Evolutionary conservation across 306 rosid genomes (phyloP), one percentile per base, ranked within the genome.

Genomic region (Cucumis hystrix): DNA sequence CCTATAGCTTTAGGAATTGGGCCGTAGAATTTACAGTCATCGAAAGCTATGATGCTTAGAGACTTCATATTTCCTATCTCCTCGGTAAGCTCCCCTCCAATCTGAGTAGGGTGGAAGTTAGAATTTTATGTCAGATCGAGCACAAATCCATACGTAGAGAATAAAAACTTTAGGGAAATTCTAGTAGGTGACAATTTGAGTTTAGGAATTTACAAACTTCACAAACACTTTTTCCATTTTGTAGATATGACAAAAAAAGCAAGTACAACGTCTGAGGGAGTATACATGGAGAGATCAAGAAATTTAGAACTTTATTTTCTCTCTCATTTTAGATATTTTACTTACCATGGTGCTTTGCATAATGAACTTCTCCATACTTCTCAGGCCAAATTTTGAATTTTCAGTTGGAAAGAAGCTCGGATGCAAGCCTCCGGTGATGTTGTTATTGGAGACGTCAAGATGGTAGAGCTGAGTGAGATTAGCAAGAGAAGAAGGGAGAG

Each of bases 31-130:
- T 10, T 23, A 61, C 82, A 83, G n/a, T 30, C 76, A 61, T 87
- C 90, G 0, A 89, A 39, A 28, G 89, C 87, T 18, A 89, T 58
- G 1, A 87, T 1, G 70, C 70, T 81, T 58, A 85, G 67, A 79
- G 79, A 76, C 62, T 70, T 83, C 57, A 89, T 57, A 49, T 89
- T 87, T 4, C 93, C 93, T 35, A 87, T 85, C 88, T 85, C 90
- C 35, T 83, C 69, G 0, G 92, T 90, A 7, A 89, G 61, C 16
- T 17, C 71, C 0, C 92, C 90, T 14, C 79, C 86, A 7, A 89
- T 68, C 4, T 55, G 43, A 64, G 11, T 8, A 6, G 21, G 80
- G 25, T 23, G 25, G 25, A 23, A 23, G 25, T 23, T 23, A 23
- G 25, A 23, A 23, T 23, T 23, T 23, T 23, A 23, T 23, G 25